Percentiles rank a stretch among this genome's conserved stretches.
Evolutionary conservation across 108 stramenopile species (phyloP).

Genomic region (Nannochloropsis oceanica): DNA sequence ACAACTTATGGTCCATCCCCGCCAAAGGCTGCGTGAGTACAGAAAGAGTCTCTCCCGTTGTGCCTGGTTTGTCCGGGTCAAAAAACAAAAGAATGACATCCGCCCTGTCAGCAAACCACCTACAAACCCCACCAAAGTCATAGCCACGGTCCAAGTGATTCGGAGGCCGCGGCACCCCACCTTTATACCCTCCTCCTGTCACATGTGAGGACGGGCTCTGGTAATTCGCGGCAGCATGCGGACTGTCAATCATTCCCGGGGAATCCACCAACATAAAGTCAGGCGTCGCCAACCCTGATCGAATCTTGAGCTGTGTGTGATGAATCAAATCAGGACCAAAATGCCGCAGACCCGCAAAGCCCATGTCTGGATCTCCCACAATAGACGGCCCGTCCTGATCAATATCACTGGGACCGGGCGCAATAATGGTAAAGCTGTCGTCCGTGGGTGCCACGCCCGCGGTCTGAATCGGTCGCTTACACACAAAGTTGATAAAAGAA

Average conservation of each 20-base stretch:
- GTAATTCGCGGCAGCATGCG: not conserved
- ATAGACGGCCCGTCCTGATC: conserved; percentile 77
- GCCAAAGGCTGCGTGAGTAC: conserved; percentile 68
- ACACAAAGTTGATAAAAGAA: conserved; percentile 87
- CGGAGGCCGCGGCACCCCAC: not conserved
- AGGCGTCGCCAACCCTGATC: conserved; percentile 40
- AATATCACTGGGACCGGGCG: conserved; percentile 71
- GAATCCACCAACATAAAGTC: conserved; percentile 79
- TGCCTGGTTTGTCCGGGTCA: conserved; percentile 91
- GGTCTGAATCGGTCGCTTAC: conserved; percentile 73
- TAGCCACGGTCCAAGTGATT: conserved; percentile 81
- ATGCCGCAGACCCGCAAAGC: conserved; percentile 66
- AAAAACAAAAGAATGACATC: conserved; percentile 96
- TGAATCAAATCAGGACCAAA: conserved; percentile 91
- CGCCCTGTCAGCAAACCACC: conserved; percentile 93
- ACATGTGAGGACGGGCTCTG: not conserved
- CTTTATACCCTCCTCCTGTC: not conserved
- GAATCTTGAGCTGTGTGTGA: conserved; percentile 80
- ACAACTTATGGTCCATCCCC: conserved; percentile 97
- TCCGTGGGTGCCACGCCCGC: conserved; percentile 99
- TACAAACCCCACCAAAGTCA: conserved; percentile 81
- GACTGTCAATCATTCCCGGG: conserved; percentile 94
- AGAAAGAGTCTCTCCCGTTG: conserved; percentile 92
- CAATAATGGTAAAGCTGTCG: conserved; percentile 94
- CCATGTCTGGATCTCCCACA: conserved; percentile 92